Evolutionary conservation across 768 basidiomycete genomes (phyloP).

Genomic region (Obba rivulosa): DNA sequence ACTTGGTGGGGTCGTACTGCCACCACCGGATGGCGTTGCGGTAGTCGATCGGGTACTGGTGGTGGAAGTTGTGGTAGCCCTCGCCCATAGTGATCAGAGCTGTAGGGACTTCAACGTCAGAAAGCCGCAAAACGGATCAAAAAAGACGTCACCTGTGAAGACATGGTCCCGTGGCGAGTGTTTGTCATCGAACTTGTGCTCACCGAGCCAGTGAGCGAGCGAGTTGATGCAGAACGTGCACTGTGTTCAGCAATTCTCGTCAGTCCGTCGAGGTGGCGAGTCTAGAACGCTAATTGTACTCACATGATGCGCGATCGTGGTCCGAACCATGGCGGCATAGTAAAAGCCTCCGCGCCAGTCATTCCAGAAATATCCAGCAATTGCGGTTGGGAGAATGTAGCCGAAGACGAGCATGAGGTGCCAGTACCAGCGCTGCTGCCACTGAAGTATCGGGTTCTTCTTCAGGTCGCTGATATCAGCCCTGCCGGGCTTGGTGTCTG

Average conservation of each 20-base stretch:
- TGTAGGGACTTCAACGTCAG: neutral
- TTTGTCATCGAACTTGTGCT: slow-evolving; percentile 51
- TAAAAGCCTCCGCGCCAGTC: slow-evolving; percentile 51
- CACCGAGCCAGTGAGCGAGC: slow-evolving; percentile 53
- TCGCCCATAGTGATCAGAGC: slow-evolving; percentile 58
- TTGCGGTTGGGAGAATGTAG: slow-evolving; percentile 39
- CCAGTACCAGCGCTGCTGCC: slow-evolving; percentile 49
- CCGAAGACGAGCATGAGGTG: slow-evolving; percentile 38
- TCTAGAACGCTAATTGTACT: slow-evolving; percentile 10
- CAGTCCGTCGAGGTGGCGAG: neutral
- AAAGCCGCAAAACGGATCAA: too few relatives aligned
- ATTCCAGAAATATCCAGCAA: slow-evolving; percentile 47
- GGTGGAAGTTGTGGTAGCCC: slow-evolving; percentile 80
- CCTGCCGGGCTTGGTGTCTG: slow-evolving; percentile 39
- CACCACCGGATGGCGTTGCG: slow-evolving; percentile 59
- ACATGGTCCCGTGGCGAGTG: slow-evolving; percentile 46
- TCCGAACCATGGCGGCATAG: slow-evolving; percentile 43
- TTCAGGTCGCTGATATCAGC: slow-evolving; percentile 47
- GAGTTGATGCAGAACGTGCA: slow-evolving; percentile 58
- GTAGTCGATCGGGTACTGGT: slow-evolving; percentile 55
- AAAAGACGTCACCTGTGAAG: slow-evolving; percentile 29
- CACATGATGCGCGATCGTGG: slow-evolving; percentile 49
- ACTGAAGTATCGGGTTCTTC: slow-evolving; percentile 40
- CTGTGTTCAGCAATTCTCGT: slow-evolving; percentile 15
- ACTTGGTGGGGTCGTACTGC: slow-evolving; percentile 65